Percentiles rank a stretch among this genome's conserved stretches.
phyloP scores from a whole-genome alignment of 805 yeast genomes.

The Zygosaccharomyces siamensis region DNA sequence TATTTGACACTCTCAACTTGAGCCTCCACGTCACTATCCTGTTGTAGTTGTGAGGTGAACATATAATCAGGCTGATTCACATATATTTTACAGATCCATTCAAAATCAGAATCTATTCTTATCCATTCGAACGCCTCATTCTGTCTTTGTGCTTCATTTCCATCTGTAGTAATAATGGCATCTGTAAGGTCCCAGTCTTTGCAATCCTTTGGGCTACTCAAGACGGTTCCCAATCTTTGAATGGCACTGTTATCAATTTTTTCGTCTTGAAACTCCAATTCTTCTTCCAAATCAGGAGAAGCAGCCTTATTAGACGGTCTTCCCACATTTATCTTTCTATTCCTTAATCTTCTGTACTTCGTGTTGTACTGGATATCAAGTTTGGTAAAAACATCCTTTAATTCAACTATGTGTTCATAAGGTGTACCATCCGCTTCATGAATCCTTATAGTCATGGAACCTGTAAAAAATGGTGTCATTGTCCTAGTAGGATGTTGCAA shows the following conservation, averaged over 20 bases:
- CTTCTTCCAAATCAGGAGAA: conserved; percentile 18
- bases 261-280: conserved; percentile 25
- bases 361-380: conserved; percentile 94
- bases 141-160: conserved; percentile 29
- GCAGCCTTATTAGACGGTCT: conserved; percentile 39
- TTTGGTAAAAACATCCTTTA: conserved; percentile 79
- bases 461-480: conserved; percentile 53
- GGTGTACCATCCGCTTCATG: conserved; percentile 99
- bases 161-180: conserved; percentile 48
- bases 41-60: conserved; percentile 89
- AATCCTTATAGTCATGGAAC: conserved; percentile 94
- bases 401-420: conserved; percentile 91
- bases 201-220: conserved; percentile 56
- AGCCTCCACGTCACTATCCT: conserved; percentile 95
- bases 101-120: conserved; percentile 94
- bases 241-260: conserved; percentile 28
- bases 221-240: conserved; percentile 62
- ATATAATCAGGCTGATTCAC: conserved; percentile 91
- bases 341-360: conserved; percentile 76
- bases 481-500: conserved; percentile 21
- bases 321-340: conserved; percentile 42
- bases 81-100: conserved; percentile 83
- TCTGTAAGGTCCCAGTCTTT: conserved; percentile 70
- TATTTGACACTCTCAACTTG: conserved; percentile 77
- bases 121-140: conserved; percentile 97